phyloP scores from a whole-genome alignment of 768 basidiomycete genomes.

The Clitopilus passeckerianus region DNA sequence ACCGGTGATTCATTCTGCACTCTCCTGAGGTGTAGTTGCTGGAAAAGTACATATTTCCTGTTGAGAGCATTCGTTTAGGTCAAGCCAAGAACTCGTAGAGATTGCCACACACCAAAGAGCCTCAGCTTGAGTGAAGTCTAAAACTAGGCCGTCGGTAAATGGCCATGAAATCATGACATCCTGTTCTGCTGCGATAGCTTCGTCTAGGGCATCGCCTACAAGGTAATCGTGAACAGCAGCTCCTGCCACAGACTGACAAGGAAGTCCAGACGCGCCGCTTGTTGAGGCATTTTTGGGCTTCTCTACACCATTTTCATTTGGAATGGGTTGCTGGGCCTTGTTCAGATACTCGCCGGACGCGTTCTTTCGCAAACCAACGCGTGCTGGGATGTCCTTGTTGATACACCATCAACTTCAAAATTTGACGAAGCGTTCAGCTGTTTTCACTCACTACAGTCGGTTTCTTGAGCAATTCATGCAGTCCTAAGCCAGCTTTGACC shows the following conservation, averaged over 20 bases:
- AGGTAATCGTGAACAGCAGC: conserved; percentile 74
- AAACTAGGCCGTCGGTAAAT: conserved; percentile 66
- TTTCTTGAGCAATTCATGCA: conserved; percentile 72
- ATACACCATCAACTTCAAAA: background rate
- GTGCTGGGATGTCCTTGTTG: conserved; percentile 68
- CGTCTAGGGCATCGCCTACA: conserved; percentile 76
- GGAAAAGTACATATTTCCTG: conserved; percentile 86
- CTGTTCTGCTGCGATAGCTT: conserved; percentile 69
- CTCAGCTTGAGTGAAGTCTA: conserved; percentile 82
- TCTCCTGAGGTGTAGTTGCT: conserved; percentile 67
- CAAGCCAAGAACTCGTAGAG: no score
- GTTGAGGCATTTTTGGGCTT: conserved; percentile 30
- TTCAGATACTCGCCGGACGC: conserved; percentile 25
- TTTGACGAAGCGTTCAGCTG: background rate
- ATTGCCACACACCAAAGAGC: conserved; percentile 71
- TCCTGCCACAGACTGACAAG: conserved; percentile 34
- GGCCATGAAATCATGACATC: conserved; percentile 80
- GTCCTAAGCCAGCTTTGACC: conserved; percentile 73
- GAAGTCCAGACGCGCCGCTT: conserved; percentile 41
- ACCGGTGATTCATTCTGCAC: conserved; percentile 87
- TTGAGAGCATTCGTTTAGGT: background rate
- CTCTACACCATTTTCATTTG: conserved; percentile 12
- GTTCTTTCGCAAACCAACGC: conserved; percentile 68
- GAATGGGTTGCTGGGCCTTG: conserved; percentile 17
- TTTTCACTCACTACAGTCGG: conserved; percentile 67